Evolutionary conservation across 192 early-diverging fungal species (phyloP).

Genomic region (Nowakowskiella sp.): DNA sequence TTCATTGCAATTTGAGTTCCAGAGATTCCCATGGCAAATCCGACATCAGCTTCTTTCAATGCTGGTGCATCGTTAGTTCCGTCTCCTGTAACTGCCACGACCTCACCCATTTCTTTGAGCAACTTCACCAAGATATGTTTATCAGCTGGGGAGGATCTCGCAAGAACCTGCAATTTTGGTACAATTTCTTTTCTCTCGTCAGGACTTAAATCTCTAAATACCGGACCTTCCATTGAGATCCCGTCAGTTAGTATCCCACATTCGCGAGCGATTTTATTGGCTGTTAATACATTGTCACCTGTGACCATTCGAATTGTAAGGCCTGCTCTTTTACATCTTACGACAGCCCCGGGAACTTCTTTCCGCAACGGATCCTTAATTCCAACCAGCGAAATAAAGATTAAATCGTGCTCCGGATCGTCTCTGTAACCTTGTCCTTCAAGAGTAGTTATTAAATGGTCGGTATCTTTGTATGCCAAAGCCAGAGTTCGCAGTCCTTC

Average conservation of each 20-base stretch:
- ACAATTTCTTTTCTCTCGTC: slow-evolving; percentile 42
- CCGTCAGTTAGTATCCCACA: slow-evolving; percentile 46
- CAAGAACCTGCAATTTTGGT: slow-evolving; percentile 44
- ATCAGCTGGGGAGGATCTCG: slow-evolving; percentile 42
- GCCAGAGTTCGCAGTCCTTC: slow-evolving; percentile 49
- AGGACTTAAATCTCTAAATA: slow-evolving; percentile 40
- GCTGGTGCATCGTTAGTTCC: slow-evolving; percentile 56
- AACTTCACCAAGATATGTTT: slow-evolving; percentile 47
- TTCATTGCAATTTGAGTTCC: slow-evolving; percentile 57
- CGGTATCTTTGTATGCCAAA: slow-evolving; percentile 43
- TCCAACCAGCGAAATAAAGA: slow-evolving; percentile 43
- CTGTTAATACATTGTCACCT: slow-evolving; percentile 54
- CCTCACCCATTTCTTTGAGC: slow-evolving; percentile 45
- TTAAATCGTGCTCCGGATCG: slow-evolving; percentile 42
- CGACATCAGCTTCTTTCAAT: slow-evolving; percentile 53
- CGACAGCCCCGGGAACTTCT: slow-evolving; percentile 48
- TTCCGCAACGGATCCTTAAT: slow-evolving; percentile 55
- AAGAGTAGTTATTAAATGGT: slow-evolving; percentile 23
- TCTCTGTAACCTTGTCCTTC: slow-evolving; percentile 24
- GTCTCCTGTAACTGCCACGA: slow-evolving; percentile 56
- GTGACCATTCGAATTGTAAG: slow-evolving; percentile 51
- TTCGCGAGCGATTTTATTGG: slow-evolving; percentile 51
- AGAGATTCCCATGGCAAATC: slow-evolving; percentile 55
- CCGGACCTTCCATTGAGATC: slow-evolving; percentile 50
- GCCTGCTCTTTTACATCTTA: slow-evolving; percentile 43